Percentiles rank a stretch among this genome's conserved stretches.
phyloP scores from a whole-genome alignment of 1,139 yeast genomes.

The Diutina siamensis region DNA sequence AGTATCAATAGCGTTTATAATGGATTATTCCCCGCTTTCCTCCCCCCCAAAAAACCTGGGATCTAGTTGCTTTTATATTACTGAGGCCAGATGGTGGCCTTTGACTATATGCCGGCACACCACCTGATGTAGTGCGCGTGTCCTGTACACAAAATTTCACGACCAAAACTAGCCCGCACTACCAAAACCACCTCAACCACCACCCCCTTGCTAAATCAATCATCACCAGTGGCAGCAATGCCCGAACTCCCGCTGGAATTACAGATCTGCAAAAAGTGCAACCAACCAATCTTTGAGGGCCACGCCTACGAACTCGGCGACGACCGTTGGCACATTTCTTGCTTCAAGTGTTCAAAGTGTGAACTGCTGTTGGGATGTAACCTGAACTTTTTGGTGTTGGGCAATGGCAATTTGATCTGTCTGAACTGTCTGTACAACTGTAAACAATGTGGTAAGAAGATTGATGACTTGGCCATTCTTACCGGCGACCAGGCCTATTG shows the following conservation, averaged over 20 bases:
- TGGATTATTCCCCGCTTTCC: too few relatives aligned
- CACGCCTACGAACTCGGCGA: constrained; percentile 82
- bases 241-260: constrained; percentile 4
- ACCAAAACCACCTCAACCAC: too few relatives aligned
- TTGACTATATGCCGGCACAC: too few relatives aligned
- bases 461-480: constrained; percentile 90
- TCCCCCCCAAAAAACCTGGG: too few relatives aligned
- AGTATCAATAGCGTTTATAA: too few relatives aligned
- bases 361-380: constrained; percentile 68
- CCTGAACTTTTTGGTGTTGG: constrained; percentile 80
- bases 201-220: too few relatives aligned
- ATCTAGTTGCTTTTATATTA: too few relatives aligned
- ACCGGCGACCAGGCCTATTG: constrained; percentile 96
- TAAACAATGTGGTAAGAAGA: constrained; percentile 77
- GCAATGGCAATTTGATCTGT: constrained; percentile 87
- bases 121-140: too few relatives aligned
- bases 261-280: constrained; percentile 28
- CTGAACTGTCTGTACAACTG: constrained; percentile 86
- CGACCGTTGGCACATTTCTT: constrained; percentile 90
- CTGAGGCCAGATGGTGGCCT: too few relatives aligned
- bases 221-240: neutral
- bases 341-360: constrained; percentile 86
- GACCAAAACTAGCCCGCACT: too few relatives aligned
- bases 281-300: constrained; percentile 48
- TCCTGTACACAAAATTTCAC: too few relatives aligned